Conservation (phyloP, 805 yeast genomes). For the Kuraishia cidri region DNA sequence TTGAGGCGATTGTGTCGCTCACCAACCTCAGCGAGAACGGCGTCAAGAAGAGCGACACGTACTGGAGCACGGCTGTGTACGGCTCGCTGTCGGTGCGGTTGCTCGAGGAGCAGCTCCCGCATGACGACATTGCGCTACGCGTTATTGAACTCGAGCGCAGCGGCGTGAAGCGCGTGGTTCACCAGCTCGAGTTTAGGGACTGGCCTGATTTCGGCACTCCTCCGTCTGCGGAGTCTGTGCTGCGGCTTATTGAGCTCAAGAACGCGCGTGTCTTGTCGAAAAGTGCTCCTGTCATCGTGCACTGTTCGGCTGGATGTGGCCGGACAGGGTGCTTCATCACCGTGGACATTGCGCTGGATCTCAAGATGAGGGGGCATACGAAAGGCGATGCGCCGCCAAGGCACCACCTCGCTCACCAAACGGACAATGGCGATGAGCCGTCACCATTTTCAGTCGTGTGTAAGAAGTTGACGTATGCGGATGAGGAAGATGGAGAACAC, state of each 20-base stretch:
- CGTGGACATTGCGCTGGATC: slow-evolving; percentile 24
- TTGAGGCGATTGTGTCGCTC: slow-evolving; percentile 63
- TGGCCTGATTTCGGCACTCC: slow-evolving; percentile 81
- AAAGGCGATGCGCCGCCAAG: too few relatives aligned
- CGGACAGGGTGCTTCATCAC: slow-evolving; percentile 81
- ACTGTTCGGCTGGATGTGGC: slow-evolving; percentile 97
- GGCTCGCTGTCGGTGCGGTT: slow-evolving; percentile 8
- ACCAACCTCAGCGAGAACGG: slow-evolving; percentile 72
- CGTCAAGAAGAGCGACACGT: slow-evolving; percentile 72
- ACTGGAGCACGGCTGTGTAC: slow-evolving; percentile 63
- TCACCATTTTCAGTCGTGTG: neutral
- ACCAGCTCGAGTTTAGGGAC: slow-evolving; percentile 67
- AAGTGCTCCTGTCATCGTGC: slow-evolving; percentile 55
- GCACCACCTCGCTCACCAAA: too few relatives aligned
- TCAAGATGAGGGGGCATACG: neutral
- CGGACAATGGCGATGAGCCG: too few relatives aligned
- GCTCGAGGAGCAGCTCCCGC: neutral
- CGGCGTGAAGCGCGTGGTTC: slow-evolving; percentile 31
- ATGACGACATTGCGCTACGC: slow-evolving; percentile 13
- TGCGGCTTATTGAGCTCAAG: slow-evolving; percentile 24
- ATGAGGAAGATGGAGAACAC: neutral
- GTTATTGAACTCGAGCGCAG: slow-evolving; percentile 13
- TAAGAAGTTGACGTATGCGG: neutral
- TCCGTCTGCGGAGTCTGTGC: slow-evolving; percentile 17
- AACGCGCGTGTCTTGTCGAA: slow-evolving; percentile 6